Percentiles rank a stretch among this genome's conserved stretches.
These are phyloP conservation scores for Candida insectorum DNA, from an alignment of 805 yeast genomes.

Conservation along the genomic window DNA sequence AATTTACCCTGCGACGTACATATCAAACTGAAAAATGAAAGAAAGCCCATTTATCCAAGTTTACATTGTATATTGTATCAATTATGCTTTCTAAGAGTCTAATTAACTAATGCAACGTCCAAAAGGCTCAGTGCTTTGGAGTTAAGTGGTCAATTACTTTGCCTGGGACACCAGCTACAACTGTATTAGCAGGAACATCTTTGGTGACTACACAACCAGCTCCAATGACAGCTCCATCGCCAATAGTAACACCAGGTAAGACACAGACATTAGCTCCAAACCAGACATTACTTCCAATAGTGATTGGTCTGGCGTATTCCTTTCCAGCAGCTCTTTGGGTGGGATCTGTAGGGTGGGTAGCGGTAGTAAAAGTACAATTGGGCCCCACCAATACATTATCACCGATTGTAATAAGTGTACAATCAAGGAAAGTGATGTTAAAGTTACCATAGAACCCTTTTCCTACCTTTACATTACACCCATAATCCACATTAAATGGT, in stretches of 20 bases:
- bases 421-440: constrained; percentile 54
- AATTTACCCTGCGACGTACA: too few relatives aligned
- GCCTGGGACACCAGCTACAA: constrained; percentile 63
- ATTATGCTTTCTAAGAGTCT: too few relatives aligned
- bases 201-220: constrained; percentile 66
- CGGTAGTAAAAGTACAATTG: constrained; percentile 54
- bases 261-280: constrained; percentile 54
- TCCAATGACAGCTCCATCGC: constrained; percentile 58
- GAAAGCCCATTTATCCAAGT: too few relatives aligned
- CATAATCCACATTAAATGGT: constrained; percentile 65
- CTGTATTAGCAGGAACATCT: constrained; percentile 50
- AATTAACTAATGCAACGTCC: too few relatives aligned
- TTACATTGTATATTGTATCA: too few relatives aligned
- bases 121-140: too few relatives aligned
- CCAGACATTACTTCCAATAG: constrained; percentile 67
- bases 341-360: constrained; percentile 62
- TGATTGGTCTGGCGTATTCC: constrained; percentile 57
- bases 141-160: too few relatives aligned
- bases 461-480: constrained; percentile 57
- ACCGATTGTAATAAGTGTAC: constrained; percentile 59
- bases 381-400: constrained; percentile 62
- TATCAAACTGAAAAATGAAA: too few relatives aligned
- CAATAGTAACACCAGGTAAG: constrained; percentile 65
- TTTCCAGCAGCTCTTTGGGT: constrained; percentile 36
- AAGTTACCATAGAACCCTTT: constrained; percentile 59